A percentile compares a stretch with the other conserved stretches of the same genome.
phyloP scores from a whole-genome alignment of 305 asterid genomes.

The Fraxinus dipetala region DNA sequence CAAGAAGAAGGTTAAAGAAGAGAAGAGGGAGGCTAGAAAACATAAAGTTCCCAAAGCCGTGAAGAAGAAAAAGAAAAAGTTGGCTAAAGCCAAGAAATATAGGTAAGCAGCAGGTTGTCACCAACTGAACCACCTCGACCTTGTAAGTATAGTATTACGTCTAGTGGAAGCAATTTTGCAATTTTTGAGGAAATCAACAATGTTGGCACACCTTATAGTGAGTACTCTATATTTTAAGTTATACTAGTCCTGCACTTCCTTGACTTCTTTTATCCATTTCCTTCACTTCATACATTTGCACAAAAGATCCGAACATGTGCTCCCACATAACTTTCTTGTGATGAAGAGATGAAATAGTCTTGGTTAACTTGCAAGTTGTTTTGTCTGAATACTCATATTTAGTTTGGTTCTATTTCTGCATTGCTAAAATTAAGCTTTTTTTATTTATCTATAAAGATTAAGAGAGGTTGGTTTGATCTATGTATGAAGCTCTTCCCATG shows the following conservation, averaged over 20 bases:
- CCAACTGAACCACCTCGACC: neutral
- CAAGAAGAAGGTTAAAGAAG: conserved; percentile 92
- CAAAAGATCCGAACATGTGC: neutral
- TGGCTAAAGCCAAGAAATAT: conserved; percentile 79
- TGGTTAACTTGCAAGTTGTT: neutral
- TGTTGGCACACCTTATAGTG: neutral
- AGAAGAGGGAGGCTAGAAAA: conserved; percentile 78
- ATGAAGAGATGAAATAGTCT: neutral
- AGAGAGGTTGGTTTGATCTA: neutral
- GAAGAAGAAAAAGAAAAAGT: conserved; percentile 85
- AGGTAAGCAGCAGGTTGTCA: conserved; percentile 30
- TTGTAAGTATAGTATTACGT: neutral
- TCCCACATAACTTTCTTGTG: neutral
- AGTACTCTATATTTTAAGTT: neutral
- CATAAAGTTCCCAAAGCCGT: conserved; percentile 69
- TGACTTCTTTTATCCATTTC: neutral
- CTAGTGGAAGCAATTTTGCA: neutral
- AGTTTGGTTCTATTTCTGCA: neutral
- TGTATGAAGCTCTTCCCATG: neutral
- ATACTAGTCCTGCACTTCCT: neutral
- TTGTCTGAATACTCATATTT: neutral
- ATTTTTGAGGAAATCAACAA: neutral
- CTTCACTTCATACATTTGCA: neutral
- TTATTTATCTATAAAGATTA: neutral
- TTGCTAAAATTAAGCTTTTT: neutral